These are phyloP conservation scores for Cucurbita maxima DNA, from an alignment of 306 rosid genomes.

Conservation along the genomic window DNA sequence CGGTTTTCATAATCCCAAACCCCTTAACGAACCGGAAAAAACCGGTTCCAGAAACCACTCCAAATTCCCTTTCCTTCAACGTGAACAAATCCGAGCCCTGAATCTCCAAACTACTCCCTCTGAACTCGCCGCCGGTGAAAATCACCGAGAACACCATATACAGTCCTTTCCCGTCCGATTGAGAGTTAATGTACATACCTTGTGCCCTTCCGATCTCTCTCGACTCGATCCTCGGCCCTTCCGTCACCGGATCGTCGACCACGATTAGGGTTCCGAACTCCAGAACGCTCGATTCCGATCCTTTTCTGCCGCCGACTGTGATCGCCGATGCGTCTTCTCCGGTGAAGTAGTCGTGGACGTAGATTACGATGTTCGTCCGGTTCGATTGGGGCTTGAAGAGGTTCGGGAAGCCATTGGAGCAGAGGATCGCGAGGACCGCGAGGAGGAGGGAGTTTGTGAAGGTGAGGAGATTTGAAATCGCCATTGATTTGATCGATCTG, in stretches of 20 bases:
- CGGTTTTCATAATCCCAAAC: slow-evolving; percentile 39
- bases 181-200: slow-evolving; percentile 43
- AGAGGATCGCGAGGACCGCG: background rate
- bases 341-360: slow-evolving; percentile 51
- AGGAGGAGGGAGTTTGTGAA: background rate
- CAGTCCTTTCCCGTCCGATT: slow-evolving; percentile 32
- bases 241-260: slow-evolving; percentile 44
- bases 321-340: slow-evolving; percentile 19
- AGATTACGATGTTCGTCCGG: slow-evolving; percentile 42
- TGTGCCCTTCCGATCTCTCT: slow-evolving; percentile 39
- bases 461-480: background rate
- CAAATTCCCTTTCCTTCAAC: slow-evolving; percentile 26
- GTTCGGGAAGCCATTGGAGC: background rate
- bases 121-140: slow-evolving; percentile 30
- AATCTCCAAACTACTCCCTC: slow-evolving; percentile 45
- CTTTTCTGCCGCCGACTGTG: slow-evolving; percentile 31
- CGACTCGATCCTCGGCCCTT: slow-evolving; percentile 27
- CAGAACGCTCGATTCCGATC: slow-evolving; percentile 27
- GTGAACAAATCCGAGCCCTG: slow-evolving; percentile 37
- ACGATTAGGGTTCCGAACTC: slow-evolving; percentile 38
- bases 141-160: slow-evolving; percentile 41
- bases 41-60: slow-evolving; percentile 53
- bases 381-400: background rate
- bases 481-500: background rate
- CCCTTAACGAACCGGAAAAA: slow-evolving; percentile 24